Base-by-base conservation (phyloP, 2,329 filamentous ascomycete genomes). In the Metarhizium brunneum region DNA sequence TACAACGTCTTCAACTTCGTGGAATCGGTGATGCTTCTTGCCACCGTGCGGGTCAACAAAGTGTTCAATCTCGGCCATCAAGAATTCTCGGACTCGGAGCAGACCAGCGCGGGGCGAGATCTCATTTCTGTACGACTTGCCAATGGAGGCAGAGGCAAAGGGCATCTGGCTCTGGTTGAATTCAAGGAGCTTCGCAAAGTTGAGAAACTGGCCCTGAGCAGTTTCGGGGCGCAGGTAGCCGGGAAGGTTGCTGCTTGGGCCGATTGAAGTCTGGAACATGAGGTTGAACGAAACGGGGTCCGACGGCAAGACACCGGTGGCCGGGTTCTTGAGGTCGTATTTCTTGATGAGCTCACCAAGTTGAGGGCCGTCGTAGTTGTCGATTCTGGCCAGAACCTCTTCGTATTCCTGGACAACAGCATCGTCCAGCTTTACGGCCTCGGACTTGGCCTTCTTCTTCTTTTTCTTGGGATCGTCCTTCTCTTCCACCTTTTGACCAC, bases 1-100 rank as follows among this genome's bases (percentile, higher is more conserved):
- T 76, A 95, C 87, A 50, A 94, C 75, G 63, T 95, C 78, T 67
- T 90, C 86, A 57, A 99, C 86, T 65, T 96, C 89, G 49, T 83
- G 74, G 73, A 99, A 99, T 56, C 92, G 87, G 53, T 81, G 75
- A 71, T 99, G 94, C 76, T 94, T 95, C 84, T 99, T 99, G 73
- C 91, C 90, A 68, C 90, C 85, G 66, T 94, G 80, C 11, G 94
- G 94, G 66, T 99, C 94, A 62, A 99, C 94, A 68, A 90, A 99
- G 73, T 99, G 94, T 77, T 99, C 94, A 64, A 99, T 96, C 75
- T 99, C 94, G 29, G 92, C 94, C 94, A 99, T 97, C 65, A 96
- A 75, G 76, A 99, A 97, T 72, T 99, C 94, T 65, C 94, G 89
- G 47, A 99, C 94, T 64, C 94, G 88, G 57, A 99, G 76, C 45